A percentile compares a stretch with the other conserved stretches of the same genome.
phyloP scores from a whole-genome alignment of 2,329 filamentous ascomycete genomes.

The Sclerotiophoma versabilis region DNA sequence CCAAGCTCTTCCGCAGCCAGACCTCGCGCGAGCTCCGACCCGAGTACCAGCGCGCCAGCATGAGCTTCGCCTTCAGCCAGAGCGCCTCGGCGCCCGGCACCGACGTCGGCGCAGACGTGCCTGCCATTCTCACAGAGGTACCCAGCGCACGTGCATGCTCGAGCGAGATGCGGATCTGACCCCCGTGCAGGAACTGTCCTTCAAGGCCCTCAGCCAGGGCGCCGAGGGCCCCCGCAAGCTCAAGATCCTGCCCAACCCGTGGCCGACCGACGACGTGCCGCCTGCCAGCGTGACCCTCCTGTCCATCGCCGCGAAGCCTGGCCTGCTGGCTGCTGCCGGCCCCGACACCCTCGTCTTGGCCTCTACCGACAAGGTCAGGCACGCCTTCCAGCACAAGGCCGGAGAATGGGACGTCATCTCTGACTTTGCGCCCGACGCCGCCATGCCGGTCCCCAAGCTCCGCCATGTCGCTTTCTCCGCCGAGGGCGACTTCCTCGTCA shows the following conservation, averaged over 20 bases:
- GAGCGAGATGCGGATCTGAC: no score
- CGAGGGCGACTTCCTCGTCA: constrained; percentile 83
- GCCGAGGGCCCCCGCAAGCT: constrained; percentile 83
- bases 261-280: constrained; percentile 74
- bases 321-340: constrained; percentile 85
- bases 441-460: constrained; percentile 75
- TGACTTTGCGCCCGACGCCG: constrained; percentile 75
- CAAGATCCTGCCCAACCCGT: constrained; percentile 76
- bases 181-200: constrained; percentile 79
- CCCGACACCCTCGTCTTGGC: constrained; percentile 80
- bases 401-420: constrained; percentile 70
- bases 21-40: constrained; percentile 38
- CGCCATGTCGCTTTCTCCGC: constrained; percentile 90
- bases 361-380: constrained; percentile 77
- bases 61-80: constrained; percentile 71
- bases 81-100: constrained; percentile 50
- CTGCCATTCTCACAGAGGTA: constrained; percentile 84
- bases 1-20: constrained; percentile 27
- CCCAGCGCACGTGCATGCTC: no score
- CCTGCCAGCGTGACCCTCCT: constrained; percentile 81
- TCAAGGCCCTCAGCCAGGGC: constrained; percentile 63
- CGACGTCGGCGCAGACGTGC: constrained; percentile 70
- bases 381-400: constrained; percentile 68
- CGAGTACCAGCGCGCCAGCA: constrained; percentile 47
- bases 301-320: constrained; percentile 79